Conservation (phyloP, 352 stramenopile genomes). For the Pythium phragmitis region DNA sequence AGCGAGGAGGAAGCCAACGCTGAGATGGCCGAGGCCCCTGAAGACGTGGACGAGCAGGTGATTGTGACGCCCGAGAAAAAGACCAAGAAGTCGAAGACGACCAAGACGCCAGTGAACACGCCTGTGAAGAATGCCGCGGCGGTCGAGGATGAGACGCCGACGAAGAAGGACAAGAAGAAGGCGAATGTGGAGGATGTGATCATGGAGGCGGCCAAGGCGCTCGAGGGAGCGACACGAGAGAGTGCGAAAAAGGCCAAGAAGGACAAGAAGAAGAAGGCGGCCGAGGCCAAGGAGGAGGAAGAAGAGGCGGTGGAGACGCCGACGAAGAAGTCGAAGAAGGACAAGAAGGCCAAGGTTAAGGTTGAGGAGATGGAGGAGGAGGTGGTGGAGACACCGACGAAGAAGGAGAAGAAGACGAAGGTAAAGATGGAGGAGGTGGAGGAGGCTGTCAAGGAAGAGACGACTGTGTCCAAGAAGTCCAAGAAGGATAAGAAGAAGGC, state of each 20-base stretch:
- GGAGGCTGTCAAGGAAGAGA: constrained; percentile 12
- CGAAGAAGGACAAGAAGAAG: constrained; percentile 23
- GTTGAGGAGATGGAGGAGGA: constrained; percentile 2
- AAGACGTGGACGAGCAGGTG: constrained; percentile 12
- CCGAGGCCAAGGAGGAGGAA: neutral
- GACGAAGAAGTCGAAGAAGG: constrained; percentile 7
- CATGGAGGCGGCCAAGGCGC: constrained; percentile 9
- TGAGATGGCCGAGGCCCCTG: constrained; percentile 23
- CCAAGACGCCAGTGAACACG: constrained; percentile 24
- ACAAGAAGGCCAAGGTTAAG: constrained; percentile 11
- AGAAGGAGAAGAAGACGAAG: constrained; percentile 13
- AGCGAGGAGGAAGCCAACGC: constrained; percentile 26
- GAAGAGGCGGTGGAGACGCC: neutral
- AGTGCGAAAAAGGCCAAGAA: constrained; percentile 18
- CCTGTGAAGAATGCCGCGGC: constrained; percentile 19
- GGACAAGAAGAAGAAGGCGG: constrained; percentile 20
- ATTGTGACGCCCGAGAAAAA: constrained; percentile 29
- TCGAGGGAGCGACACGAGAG: constrained; percentile 7
- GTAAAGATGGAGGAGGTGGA: constrained; percentile 3
- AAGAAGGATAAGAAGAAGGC: constrained; percentile 22
- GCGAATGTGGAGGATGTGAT: constrained; percentile 13
- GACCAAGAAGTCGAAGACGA: constrained; percentile 12
- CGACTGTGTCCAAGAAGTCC: constrained; percentile 5
- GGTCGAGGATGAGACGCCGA: constrained; percentile 20
- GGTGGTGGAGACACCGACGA: constrained; percentile 13